Evolutionary conservation across 2,329 filamentous ascomycete species (phyloP), one percentile per base, ranked within the genome.

Genomic region (Ophiosphaerella herpotricha): DNA sequence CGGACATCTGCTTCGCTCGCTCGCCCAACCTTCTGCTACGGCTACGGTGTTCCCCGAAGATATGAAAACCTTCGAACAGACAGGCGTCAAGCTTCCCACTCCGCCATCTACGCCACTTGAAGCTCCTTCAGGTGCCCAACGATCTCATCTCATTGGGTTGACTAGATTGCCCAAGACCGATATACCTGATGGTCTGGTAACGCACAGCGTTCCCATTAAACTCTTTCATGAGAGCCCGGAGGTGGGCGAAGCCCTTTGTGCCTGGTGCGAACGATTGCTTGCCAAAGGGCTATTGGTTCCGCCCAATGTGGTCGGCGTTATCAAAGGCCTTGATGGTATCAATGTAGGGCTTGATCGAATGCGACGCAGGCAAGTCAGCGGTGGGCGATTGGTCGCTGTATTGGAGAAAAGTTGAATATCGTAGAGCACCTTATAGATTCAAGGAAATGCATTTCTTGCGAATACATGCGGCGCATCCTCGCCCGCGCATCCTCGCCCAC

Each of bases 151-250:
- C 0, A 79, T 91, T 0, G 87, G 88, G 0, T 61, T 91, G 38
- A 84, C 84, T 0, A 88, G 87, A 0, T 57, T 90, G 3, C 88
- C 88, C 0, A 89, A 89, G 63, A 74, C 74, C 4, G 45, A 55
- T 14, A 70, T 72, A 1, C 69, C 71, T 0, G 72, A 75, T 0
- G 78, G 78, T 0, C 75, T 85, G 0, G 67, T 76, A 5, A 80
- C 85, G 48, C 87, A 90, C 62, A 83, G 78, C 0, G 85, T 91
- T 0, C 88, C 88, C 0, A 89, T 92, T 54, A 91, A 91, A 70
- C 63, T 90, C 4, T 91, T 90, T 63, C 89, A 92, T 63, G 84
- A 87, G 50, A 79, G 85, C 0, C 81, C 84, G 0, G 77, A 77
- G 1, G 76, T 91, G 0, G 89, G 89, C 0, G 81, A 85, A 54